Conservation (phyloP, 176 grass and related monocot genomes). For the Eremochloa ophiuroides region DNA sequence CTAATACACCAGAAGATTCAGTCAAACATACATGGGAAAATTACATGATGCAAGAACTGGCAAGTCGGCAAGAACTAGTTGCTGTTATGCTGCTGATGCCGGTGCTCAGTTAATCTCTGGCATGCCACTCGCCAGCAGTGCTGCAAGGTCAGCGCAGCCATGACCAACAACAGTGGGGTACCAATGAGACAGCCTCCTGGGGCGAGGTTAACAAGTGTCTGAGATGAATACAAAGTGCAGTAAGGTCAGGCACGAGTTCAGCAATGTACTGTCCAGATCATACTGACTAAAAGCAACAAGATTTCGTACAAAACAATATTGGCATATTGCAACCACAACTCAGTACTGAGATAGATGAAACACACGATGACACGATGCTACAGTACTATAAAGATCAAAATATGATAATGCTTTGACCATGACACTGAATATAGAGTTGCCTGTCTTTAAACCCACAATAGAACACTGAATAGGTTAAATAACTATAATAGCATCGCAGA, state of each 20-base stretch:
- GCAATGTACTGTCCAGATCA: neutral
- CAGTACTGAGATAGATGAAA: neutral
- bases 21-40: neutral
- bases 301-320: neutral
- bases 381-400: neutral
- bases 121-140: slow-evolving; percentile 76
- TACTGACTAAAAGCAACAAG: neutral
- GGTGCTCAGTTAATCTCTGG: slow-evolving; percentile 66
- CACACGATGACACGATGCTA: neutral
- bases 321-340: neutral
- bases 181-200: slow-evolving; percentile 74
- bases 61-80: slow-evolving; percentile 19
- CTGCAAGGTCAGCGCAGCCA: slow-evolving; percentile 52
- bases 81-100: slow-evolving; percentile 39
- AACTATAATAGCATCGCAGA: neutral
- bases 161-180: slow-evolving; percentile 54
- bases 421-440: neutral
- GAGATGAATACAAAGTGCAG: slow-evolving; percentile 30
- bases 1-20: neutral
- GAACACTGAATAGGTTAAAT: neutral
- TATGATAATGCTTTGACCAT: neutral
- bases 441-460: neutral
- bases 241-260: slow-evolving; percentile 12
- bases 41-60: slow-evolving; percentile 8
- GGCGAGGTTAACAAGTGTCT: slow-evolving; percentile 84